phyloP scores from a whole-genome alignment of 768 basidiomycete genomes.

The Lentinula sp. region DNA sequence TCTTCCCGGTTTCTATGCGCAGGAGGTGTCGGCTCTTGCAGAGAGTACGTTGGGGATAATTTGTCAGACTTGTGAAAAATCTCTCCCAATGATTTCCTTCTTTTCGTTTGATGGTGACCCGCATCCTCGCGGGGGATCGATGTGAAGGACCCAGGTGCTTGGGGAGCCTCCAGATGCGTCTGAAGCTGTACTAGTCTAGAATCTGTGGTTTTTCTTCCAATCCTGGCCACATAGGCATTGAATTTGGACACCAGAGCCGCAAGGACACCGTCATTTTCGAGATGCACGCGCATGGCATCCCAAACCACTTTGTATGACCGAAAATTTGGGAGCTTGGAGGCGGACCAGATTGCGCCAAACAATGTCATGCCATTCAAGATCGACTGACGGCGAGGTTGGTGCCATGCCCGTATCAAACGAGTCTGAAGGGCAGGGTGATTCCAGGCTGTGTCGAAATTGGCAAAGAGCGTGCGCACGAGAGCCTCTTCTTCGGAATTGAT shows the following conservation, averaged over 20 bases:
- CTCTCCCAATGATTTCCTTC: too few relatives aligned
- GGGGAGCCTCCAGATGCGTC: background rate
- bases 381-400: background rate
- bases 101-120: too few relatives aligned
- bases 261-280: background rate
- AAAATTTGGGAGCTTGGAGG: background rate
- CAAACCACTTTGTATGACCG: background rate
- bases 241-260: background rate
- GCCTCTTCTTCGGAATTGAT: background rate
- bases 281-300: background rate
- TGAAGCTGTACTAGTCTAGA: background rate
- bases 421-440: background rate
- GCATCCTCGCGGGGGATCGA: too few relatives aligned
- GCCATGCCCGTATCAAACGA: background rate
- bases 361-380: background rate
- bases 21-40: too few relatives aligned
- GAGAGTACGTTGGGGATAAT: too few relatives aligned
- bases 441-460: background rate
- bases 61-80: too few relatives aligned
- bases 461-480: background rate
- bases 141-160: too few relatives aligned
- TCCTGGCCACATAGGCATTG: background rate
- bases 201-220: background rate
- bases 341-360: background rate
- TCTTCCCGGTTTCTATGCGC: too few relatives aligned